Evolutionary conservation across 2,329 filamentous ascomycete genomes (phyloP).

Genomic region (Verticillium dahliae): DNA sequence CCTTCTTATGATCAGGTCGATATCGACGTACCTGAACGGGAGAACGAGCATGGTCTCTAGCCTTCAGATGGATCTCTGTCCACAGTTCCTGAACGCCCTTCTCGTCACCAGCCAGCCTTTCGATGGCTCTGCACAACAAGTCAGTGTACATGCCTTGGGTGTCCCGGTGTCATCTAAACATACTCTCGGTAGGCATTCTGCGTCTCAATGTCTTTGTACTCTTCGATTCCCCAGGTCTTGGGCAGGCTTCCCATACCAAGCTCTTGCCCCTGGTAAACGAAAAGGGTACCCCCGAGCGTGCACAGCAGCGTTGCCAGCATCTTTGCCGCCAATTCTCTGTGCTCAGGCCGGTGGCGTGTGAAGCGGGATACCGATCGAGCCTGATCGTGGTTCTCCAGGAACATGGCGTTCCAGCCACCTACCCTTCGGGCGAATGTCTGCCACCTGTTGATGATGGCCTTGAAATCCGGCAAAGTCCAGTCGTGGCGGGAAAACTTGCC

Average conservation of each 20-base stretch:
- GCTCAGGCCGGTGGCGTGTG: constrained; percentile 26
- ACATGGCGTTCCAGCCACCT: constrained; percentile 51
- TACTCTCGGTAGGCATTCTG: neutral
- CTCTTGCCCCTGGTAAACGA: constrained; percentile 55
- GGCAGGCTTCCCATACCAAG: constrained; percentile 53
- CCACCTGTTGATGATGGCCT: constrained; percentile 36
- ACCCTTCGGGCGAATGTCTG: constrained; percentile 37
- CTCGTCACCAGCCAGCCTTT: neutral
- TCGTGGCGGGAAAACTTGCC: neutral
- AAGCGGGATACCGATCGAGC: constrained; percentile 45
- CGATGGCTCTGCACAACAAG: neutral
- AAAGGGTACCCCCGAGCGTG: constrained; percentile 47
- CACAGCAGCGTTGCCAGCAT: constrained; percentile 50
- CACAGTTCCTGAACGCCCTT: neutral
- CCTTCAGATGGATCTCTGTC: neutral
- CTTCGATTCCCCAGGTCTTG: constrained; percentile 35
- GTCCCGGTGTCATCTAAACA: neutral
- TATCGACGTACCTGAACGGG: neutral
- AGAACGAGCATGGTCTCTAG: neutral
- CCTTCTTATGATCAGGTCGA: neutral
- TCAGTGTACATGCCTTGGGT: neutral
- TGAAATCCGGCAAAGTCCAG: constrained; percentile 40
- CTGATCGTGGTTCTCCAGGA: constrained; percentile 60
- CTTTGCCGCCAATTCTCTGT: constrained; percentile 45
- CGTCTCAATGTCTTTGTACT: constrained; percentile 25